Conservation (phyloP, 257 asterid species). For the Fraxinus americana region DNA sequence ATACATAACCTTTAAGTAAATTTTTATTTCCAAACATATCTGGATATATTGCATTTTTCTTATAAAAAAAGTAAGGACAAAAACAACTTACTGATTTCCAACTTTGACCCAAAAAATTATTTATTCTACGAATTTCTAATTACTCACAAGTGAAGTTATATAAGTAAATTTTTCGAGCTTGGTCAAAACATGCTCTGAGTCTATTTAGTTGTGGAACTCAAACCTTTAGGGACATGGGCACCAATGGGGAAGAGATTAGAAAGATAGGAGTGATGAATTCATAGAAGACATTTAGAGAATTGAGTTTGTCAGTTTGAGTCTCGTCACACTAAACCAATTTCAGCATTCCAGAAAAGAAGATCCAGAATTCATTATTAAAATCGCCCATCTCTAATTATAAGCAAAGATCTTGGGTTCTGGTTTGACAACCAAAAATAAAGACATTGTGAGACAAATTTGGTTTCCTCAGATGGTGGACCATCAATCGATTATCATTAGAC, state of each 20-base stretch:
- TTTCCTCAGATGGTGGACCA: not conserved
- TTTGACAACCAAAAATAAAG: not conserved
- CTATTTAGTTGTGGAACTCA: no score
- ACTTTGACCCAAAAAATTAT: not conserved
- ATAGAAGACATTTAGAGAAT: not conserved
- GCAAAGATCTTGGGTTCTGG: not conserved
- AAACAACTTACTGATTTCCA: not conserved
- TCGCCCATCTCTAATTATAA: not conserved
- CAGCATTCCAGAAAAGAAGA: no score
- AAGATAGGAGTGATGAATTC: not conserved
- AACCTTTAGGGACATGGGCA: not conserved
- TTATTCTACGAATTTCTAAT: not conserved
- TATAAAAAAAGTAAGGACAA: not conserved
- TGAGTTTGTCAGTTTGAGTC: not conserved
- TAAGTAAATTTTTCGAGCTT: not conserved
- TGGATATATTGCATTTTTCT: not conserved
- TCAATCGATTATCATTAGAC: not conserved
- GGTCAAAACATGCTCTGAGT: not conserved
- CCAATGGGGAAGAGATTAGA: not conserved
- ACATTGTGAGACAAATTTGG: not conserved
- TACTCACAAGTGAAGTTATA: not conserved
- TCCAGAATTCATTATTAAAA: not conserved
- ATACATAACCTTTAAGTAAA: no score
- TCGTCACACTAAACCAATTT: not conserved
- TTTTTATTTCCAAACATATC: not conserved